Evolutionary conservation across 306 rosid genomes (phyloP), one percentile per base, ranked within the genome.

Genomic region (Cicer cuneatum): DNA sequence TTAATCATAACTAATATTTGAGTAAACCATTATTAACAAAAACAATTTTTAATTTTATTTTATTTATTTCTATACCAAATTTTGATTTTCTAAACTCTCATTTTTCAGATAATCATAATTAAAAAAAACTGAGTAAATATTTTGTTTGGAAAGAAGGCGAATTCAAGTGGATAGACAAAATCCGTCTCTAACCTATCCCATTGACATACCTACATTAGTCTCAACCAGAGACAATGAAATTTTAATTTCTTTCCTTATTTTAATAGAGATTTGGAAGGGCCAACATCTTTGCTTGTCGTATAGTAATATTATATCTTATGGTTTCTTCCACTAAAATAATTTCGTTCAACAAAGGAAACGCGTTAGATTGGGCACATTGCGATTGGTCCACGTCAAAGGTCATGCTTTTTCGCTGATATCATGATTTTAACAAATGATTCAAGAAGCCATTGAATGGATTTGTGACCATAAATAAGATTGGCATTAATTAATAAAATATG

Each of bases 351-450:
- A 12, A 46, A 52, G 66, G 42, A 72, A 84, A 76, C 87, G 84
- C 87, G 87, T 84, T 60, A 11, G 70, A 72, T 58, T 24, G 33
- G 87, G 84, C 87, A 72, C 1, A 1, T 6, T 11, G 53, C 47
- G 15, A 80, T 80, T 80, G 84, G 87, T 76, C 87, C 87, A 84
- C 79, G 66, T 46, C 49, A 38, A 33, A 13, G 14, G 21, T 39
- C 15, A 33, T 48, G 56, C 38, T 37, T 76, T 49, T 45, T 43
- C 67, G 45, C 58, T 70, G 43, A 16, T 59, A 62, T 76, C 77
- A 72, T 76, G 14, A 49, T 65, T 57, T 64, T 24, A 8, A 43
- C 12, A 46, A 48, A 60, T 56, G 13, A 46, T 40, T 70, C 70
- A 64, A 47, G 15, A 24, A 78, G 38, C 12, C 54, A 24, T 39